Conservation (phyloP, 306 rosid genomes). For the Vigna angularis region DNA sequence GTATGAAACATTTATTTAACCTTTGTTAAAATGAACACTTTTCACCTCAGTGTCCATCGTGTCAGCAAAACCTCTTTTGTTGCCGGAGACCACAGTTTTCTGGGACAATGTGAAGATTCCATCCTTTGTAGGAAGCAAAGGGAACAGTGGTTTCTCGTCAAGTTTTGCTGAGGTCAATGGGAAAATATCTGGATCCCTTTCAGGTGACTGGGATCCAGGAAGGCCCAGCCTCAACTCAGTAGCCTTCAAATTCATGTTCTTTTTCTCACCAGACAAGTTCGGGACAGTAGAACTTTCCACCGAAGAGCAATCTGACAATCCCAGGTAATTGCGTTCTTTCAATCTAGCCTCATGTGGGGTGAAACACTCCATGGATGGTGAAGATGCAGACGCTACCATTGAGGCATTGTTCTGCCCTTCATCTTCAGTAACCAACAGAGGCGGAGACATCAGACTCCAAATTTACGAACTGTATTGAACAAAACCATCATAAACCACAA, state of each 20-base stretch:
- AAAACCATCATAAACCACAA: slow-evolving; percentile 25
- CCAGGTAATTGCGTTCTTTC: slow-evolving; percentile 82
- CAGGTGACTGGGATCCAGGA: slow-evolving; percentile 91
- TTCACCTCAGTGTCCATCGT: slow-evolving; percentile 70
- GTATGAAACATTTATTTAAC: slow-evolving; percentile 57
- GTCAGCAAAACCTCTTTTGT: slow-evolving; percentile 83
- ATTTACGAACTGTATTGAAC: slow-evolving; percentile 38
- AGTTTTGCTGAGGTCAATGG: slow-evolving; percentile 54
- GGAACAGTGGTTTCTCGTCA: slow-evolving; percentile 81
- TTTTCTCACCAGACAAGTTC: slow-evolving; percentile 60
- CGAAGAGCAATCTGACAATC: slow-evolving; percentile 83
- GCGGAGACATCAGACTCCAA: slow-evolving; percentile 72
- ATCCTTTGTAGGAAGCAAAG: slow-evolving; percentile 78
- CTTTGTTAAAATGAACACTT: slow-evolving; percentile 43
- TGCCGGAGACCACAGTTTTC: slow-evolving; percentile 74
- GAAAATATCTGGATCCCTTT: slow-evolving; percentile 59
- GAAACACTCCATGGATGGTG: slow-evolving; percentile 58
- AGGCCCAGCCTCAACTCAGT: slow-evolving; percentile 90
- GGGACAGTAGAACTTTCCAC: slow-evolving; percentile 78
- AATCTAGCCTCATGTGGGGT: slow-evolving; percentile 60
- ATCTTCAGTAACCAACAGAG: slow-evolving; percentile 67
- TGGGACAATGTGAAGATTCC: slow-evolving; percentile 64
- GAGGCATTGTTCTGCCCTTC: slow-evolving; percentile 62
- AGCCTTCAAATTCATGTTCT: slow-evolving; percentile 74
- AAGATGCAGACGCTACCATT: slow-evolving; percentile 57